Conservation (phyloP, 2,329 filamentous ascomycete species). For the Fusarium stilboides region DNA sequence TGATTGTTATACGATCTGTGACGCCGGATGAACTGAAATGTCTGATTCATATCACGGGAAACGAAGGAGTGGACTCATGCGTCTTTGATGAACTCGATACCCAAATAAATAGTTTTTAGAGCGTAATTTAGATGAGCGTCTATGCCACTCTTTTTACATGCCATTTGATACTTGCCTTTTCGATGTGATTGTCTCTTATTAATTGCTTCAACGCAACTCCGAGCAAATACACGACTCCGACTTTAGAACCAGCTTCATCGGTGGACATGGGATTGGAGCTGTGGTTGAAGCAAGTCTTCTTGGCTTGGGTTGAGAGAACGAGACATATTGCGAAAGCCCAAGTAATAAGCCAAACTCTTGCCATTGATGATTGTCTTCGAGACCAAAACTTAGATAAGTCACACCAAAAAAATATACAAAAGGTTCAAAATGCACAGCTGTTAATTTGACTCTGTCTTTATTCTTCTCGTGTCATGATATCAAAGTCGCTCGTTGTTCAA, state of each 20-base stretch:
- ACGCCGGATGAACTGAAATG: constrained; percentile 47
- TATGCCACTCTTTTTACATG: constrained; percentile 44
- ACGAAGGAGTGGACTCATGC: constrained; percentile 51
- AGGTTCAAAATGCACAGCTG: too few relatives aligned
- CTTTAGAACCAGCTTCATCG: too few relatives aligned
- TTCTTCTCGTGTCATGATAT: background rate
- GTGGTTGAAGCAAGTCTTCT: background rate
- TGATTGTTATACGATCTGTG: constrained; percentile 44
- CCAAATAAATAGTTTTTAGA: constrained; percentile 49
- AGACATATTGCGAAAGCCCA: background rate
- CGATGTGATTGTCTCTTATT: background rate
- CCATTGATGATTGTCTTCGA: too few relatives aligned
- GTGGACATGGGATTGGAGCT: too few relatives aligned
- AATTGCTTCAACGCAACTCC: background rate
- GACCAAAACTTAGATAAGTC: too few relatives aligned
- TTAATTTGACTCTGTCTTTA: background rate
- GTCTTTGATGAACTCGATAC: constrained; percentile 53
- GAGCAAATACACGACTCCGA: too few relatives aligned
- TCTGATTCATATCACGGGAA: constrained; percentile 49
- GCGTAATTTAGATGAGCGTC: constrained; percentile 44
- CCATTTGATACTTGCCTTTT: background rate
- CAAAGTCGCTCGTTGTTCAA: background rate
- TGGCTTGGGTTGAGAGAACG: background rate
- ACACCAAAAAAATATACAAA: too few relatives aligned
- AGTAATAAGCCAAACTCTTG: too few relatives aligned